Percentiles rank a stretch among this genome's conserved stretches.
phyloP scores from a whole-genome alignment of 1,139 yeast species.

The Casaregolazyma lundiana region DNA sequence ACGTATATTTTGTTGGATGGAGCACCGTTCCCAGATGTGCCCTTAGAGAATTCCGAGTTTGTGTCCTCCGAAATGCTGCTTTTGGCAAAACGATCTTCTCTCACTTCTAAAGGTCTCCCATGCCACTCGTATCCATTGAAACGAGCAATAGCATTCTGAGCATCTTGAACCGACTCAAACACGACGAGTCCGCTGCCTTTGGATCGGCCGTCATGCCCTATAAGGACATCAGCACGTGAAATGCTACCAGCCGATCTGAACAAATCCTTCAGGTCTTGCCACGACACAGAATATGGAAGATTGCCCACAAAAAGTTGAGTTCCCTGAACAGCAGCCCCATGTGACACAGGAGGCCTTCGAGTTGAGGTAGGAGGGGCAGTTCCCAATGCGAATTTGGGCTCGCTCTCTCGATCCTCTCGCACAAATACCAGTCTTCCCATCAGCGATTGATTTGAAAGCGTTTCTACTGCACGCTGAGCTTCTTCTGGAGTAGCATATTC shows the following conservation, averaged over 20 bases:
- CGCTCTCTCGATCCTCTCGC: conserved; percentile 51
- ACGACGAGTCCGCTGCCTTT: conserved; percentile 88
- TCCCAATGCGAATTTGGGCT: conserved; percentile 23
- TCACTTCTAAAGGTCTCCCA: conserved; percentile 81
- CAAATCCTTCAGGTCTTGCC: conserved; percentile 84
- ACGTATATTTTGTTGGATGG: conserved; percentile 63
- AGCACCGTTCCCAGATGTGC: conserved; percentile 62
- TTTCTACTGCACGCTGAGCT: conserved; percentile 69
- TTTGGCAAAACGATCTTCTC: conserved; percentile 41
- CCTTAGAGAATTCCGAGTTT: conserved; percentile 55
- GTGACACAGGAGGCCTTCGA: conserved; percentile 15
- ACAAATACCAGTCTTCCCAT: conserved; percentile 84
- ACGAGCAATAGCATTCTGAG: conserved; percentile 82
- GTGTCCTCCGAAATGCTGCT: conserved; percentile 53
- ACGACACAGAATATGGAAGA: conserved; percentile 70
- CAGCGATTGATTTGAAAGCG: conserved; percentile 62
- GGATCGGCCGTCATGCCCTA: conserved; percentile 68
- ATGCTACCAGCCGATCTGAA: conserved; percentile 76
- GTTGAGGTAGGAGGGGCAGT: conserved; percentile 19
- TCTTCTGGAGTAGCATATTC: conserved; percentile 68
- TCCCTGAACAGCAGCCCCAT: conserved; percentile 18
- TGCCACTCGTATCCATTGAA: conserved; percentile 92
- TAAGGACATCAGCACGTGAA: conserved; percentile 72
- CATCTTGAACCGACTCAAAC: conserved; percentile 81
- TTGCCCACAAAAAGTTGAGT: conserved; percentile 78